These are phyloP conservation scores for Pugionium cornutum DNA, from an alignment of 345 rosid species.

Conservation along the genomic window DNA sequence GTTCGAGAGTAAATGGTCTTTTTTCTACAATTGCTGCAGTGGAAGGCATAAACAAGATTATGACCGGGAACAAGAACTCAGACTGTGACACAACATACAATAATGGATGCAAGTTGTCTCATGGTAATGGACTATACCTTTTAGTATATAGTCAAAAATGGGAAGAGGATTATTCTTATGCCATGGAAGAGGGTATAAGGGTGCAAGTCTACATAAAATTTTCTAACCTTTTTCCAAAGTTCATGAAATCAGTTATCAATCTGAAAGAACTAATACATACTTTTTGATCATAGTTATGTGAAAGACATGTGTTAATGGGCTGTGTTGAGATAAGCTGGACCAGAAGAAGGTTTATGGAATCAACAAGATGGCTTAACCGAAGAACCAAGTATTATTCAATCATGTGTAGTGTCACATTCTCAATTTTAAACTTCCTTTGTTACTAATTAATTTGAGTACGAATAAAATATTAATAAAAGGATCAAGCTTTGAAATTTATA, in stretches of 20 bases:
- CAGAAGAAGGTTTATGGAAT: constrained; percentile 47
- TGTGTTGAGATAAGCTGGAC: neutral
- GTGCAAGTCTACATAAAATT: no score
- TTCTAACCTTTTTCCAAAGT: no score
- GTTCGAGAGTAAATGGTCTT: neutral
- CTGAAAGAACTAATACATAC: no score
- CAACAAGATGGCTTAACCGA: constrained; percentile 49
- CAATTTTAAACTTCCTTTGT: neutral
- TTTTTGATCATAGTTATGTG: no score
- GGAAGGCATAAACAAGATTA: no score
- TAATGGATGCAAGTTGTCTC: constrained; percentile 77
- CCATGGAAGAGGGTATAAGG: constrained; percentile 29
- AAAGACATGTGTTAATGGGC: no score
- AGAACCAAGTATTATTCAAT: constrained; percentile 17
- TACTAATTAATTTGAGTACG: neutral
- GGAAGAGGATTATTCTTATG: constrained; percentile 75
- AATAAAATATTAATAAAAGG: neutral
- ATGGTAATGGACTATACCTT: constrained; percentile 62
- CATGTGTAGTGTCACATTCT: neutral
- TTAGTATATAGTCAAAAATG: constrained; percentile 53
- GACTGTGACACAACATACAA: constrained; percentile 13
- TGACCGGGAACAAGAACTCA: no score
- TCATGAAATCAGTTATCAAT: no score
- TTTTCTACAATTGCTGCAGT: no score
- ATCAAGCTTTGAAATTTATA: constrained; percentile 11